Evolutionary conservation across 495 filamentous ascomycete species (phyloP), one percentile per base, ranked within the genome.

Genomic region (Penicillium chermesinum): DNA sequence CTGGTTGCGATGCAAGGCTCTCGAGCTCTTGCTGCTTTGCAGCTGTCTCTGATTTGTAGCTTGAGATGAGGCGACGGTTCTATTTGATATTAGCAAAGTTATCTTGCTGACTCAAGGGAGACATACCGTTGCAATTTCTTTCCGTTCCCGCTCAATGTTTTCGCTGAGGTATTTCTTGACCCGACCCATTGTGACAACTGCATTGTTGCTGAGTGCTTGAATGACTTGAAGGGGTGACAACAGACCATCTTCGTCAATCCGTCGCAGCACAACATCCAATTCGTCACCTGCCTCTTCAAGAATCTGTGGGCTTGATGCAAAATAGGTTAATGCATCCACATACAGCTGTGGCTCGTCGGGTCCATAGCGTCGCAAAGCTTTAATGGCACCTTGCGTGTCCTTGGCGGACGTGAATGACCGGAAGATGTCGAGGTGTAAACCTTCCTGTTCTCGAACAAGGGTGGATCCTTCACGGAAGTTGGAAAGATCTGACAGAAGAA

Each of bases 201-300:
- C 83, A 58, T 89, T 90, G 19, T 79, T 82, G 49, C 84, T 87
- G 9, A 98, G 72, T 2, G 94, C 89, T 63, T 98, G 93, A 13
- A 98, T 93, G 12, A 98, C 93, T 64, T 98, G 91, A 18, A 98
- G 74, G 1, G 93, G 93, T 12, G 94, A 91, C 87, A 98, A 94
- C 10, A 98, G 78, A 12, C 88, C 86, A 51, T 93, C 88, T 45
- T 85, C 79, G 46, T 95, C 86, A 57, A 98, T 98, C 50, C 87
- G 87, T 37, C 81, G 80, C 32, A 98, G 75, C 2, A 98, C 86
- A 16, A 72, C 71, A 41, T 89, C 78, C 6, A 98, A 74, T 44
- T 89, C 87, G 15, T 82, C 80, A 1, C 93, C 91, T 3, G 88
- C 91, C 65, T 95, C 94, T 42, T 87, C 82, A 1, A 97, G 78